A percentile compares a stretch with the other conserved stretches of the same genome.
Evolutionary conservation across 2,329 filamentous ascomycete genomes (phyloP).

Genomic region (Xenosphaeropsis pyriputrescens): DNA sequence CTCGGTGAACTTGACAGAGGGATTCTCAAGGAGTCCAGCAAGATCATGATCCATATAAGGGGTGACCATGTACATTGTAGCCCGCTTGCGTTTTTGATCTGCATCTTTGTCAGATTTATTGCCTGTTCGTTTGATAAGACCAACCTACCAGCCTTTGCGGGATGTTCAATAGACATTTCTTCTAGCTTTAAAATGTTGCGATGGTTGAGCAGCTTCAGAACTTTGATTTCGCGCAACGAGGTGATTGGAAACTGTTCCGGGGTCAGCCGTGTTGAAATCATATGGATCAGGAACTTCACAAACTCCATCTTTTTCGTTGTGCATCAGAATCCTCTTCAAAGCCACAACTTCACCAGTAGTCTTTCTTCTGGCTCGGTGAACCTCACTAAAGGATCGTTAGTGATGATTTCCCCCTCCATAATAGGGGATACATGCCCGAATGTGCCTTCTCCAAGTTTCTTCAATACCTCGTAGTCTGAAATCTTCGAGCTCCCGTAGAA

Average conservation of each 20-base stretch:
- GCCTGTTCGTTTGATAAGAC: slow-evolving; percentile 38
- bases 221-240: slow-evolving; percentile 90
- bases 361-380: slow-evolving; percentile 74
- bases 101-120: slow-evolving; percentile 11
- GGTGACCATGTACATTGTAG: slow-evolving; percentile 96
- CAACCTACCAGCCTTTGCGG: slow-evolving; percentile 37
- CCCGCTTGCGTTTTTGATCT: slow-evolving; percentile 67
- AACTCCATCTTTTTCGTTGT: slow-evolving; percentile 95
- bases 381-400: slow-evolving; percentile 41
- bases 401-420: slow-evolving; percentile 2
- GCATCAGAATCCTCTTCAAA: slow-evolving; percentile 97
- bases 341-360: slow-evolving; percentile 66
- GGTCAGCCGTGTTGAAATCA: slow-evolving; percentile 5
- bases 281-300: slow-evolving; percentile 15
- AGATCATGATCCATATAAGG: slow-evolving; percentile 99
- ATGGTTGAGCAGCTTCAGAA: slow-evolving; percentile 89
- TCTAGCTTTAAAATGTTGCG: slow-evolving; percentile 74
- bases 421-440: slow-evolving; percentile 52
- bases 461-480: slow-evolving; percentile 61
- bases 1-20: slow-evolving; percentile 72
- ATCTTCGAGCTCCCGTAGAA: slow-evolving; percentile 82
- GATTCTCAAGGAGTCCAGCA: slow-evolving; percentile 93
- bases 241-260: slow-evolving; percentile 75
- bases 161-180: slow-evolving; percentile 88
- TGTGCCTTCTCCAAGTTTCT: slow-evolving; percentile 85